Base-by-base conservation (phyloP, 2,329 filamentous ascomycete genomes). In the Trichoderma polysporum region DNA sequence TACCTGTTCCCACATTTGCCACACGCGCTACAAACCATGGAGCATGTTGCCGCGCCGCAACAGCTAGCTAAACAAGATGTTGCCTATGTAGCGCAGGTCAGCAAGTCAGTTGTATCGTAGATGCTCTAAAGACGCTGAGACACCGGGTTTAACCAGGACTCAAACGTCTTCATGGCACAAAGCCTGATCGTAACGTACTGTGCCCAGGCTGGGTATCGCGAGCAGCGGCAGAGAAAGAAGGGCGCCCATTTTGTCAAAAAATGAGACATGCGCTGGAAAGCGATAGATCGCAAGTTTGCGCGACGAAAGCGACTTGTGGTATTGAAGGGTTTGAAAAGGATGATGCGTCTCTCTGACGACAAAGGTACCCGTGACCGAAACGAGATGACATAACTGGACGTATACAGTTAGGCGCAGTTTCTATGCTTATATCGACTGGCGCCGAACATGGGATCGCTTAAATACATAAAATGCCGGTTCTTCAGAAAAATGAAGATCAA, bases 41-140 rank as follows among this genome's bases (percentile, higher is more conserved):
- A 97, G 81, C 94, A 98, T 61, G 95, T 97, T 53, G 95, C 94
- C 31, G 95, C 95, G 76, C 95, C 95, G 78, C 95, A 99, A 82
- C 95, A 99, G 74, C 93, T 97, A 70, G 91, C 93, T 69, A 84
- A 91, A 73, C 93, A 89, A 50, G 91, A 93, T 71, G 92, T 77
- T 70, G 96, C 74, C 92, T 94, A 75, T 72, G 68, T 2, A 17
- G 4, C 4, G 27, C 15, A 56, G 33, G 33, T 53, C 45, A 49
- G 54, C 53, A 39, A 56, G 29, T 9, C 29, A 27, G 25, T 9
- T 29, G 17, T 12, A 47, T 33, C 22, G 10, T 19, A 25, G 25
- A 9, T 9, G 29, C 25, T 33, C 19, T 6, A 33, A 60, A 52
- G 27, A 37, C 31, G 33, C 25, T 27, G 39, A 53, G n/a, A 13